Evolutionary conservation across 306 rosid species (phyloP), one percentile per base, ranked within the genome.

Genomic region (Hippophae rhamnoides): DNA sequence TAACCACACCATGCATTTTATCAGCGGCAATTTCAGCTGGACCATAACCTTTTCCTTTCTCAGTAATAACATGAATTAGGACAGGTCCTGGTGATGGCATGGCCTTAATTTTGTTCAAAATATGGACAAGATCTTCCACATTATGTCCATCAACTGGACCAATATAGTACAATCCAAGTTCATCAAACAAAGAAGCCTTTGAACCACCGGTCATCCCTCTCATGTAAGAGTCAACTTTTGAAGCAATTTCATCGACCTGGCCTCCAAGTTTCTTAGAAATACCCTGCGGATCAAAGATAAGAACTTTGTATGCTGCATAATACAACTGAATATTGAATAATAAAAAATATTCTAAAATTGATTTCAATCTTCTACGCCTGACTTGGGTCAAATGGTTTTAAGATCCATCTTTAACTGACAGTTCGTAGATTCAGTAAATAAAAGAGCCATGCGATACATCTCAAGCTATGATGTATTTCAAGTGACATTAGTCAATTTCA

Each of bases 1-100:
- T 79, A 62, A 74, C 87, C 9, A 84, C 92, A 81, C 92, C 88
- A 6, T 85, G 93, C 88, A 81, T 81, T 63, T 85, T 85, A 66
- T 85, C 93, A 23, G 81, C 7, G 10, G 93, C 86, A n/a, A 27
- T 46, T 67, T 79, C 86, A 12, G 93, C 93, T 4, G 83, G 86
- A 40, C 48, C 73, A 63, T 85, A 85, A 23, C 93, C 84, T 61
- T 79, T 81, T 52, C 93, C 93, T 74, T 85, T 85, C 72, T 85
- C 82, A 0, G 93, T 82, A 61, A 82, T 49, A 8, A 66, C 78
- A 54, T 82, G 88, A 12, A 85, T 70, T 41, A 85, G 82, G 52
- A 85, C 75, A 60, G 88, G 88, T n/a, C 93, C 93, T 5, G 74
- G 25, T 13, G 67, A 41, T 8, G 83, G 82, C 71, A 75, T 53